Conservation (phyloP, 208 protist genomes). For the Crithidia mellificae region DNA sequence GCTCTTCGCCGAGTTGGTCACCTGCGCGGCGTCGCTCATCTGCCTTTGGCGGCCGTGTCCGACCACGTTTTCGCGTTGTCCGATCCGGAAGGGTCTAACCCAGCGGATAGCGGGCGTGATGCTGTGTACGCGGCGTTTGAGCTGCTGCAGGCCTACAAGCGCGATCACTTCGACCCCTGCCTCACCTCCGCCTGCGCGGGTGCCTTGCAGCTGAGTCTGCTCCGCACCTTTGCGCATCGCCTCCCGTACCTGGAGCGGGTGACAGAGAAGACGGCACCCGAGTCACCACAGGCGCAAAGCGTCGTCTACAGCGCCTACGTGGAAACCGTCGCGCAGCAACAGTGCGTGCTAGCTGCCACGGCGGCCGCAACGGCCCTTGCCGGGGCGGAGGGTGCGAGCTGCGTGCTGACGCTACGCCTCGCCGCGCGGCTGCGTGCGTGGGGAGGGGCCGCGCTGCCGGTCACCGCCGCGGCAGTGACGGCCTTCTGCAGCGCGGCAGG, state of each 20-base stretch:
- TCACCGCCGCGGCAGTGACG: not conserved
- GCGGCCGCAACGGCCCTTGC: conserved; percentile 31
- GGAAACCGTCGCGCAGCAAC: conserved; percentile 29
- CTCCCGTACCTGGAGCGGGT: conserved; percentile 55
- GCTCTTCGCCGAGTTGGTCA: conserved; percentile 39
- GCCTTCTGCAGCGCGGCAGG: conserved; percentile 5
- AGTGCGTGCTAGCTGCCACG: conserved; percentile 35
- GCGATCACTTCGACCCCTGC: conserved; percentile 28
- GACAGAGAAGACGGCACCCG: conserved; percentile 43
- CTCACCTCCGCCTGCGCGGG: conserved; percentile 45
- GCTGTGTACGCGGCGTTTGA: conserved; percentile 44
- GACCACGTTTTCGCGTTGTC: conserved; percentile 54
- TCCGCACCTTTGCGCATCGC: conserved; percentile 48
- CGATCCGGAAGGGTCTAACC: conserved; percentile 25
- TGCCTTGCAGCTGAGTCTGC: conserved; percentile 54
- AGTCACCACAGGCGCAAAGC: conserved; percentile 34
- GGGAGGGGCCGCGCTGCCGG: not conserved
- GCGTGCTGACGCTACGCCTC: conserved; percentile 40
- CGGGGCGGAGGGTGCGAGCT: conserved; percentile 14
- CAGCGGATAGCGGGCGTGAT: conserved; percentile 35
- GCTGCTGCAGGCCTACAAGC: conserved; percentile 35
- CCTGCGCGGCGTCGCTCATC: conserved; percentile 30
- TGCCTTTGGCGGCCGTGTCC: conserved; percentile 72
- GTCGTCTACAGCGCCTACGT: conserved; percentile 60
- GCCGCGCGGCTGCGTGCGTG: conserved; percentile 17